Percentiles rank a stretch among this genome's conserved stretches.
phyloP scores from a whole-genome alignment of 441 rosid species.

The Adansonia gregorii region DNA sequence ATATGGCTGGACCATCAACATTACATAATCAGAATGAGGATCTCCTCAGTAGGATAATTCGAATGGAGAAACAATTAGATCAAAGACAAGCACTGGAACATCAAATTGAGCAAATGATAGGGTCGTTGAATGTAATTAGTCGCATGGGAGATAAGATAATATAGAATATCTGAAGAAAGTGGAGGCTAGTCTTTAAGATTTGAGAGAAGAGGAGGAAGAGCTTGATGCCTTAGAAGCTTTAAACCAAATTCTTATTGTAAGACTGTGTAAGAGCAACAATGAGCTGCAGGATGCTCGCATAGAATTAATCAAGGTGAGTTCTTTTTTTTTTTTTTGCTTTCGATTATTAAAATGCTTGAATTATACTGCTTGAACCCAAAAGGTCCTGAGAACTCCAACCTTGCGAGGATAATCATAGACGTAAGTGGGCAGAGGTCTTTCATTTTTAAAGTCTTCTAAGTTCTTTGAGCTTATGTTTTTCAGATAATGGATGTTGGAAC shows the following conservation, averaged over 20 bases:
- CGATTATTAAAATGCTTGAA: neutral
- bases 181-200: constrained; percentile 57
- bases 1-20: constrained; percentile 27
- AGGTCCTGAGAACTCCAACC: neutral
- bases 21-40: constrained; percentile 76
- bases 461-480: neutral
- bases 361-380: neutral
- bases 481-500: neutral
- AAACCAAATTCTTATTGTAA: constrained; percentile 76
- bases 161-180: constrained; percentile 60
- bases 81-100: constrained; percentile 78
- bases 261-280: constrained; percentile 77
- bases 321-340: neutral
- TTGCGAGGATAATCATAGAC: neutral
- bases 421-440: neutral
- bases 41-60: constrained; percentile 62
- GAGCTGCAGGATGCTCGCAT: constrained; percentile 92
- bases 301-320: constrained; percentile 73
- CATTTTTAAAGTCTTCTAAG: neutral
- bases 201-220: constrained; percentile 84
- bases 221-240: constrained; percentile 64
- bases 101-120: constrained; percentile 74
- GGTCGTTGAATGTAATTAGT: constrained; percentile 66
- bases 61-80: constrained; percentile 74
- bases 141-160: constrained; percentile 63